A percentile compares a stretch with the other conserved stretches of the same genome.
phyloP scores from a whole-genome alignment of 2,329 filamentous ascomycete genomes.

The Graphiopsis chlorocephala region DNA sequence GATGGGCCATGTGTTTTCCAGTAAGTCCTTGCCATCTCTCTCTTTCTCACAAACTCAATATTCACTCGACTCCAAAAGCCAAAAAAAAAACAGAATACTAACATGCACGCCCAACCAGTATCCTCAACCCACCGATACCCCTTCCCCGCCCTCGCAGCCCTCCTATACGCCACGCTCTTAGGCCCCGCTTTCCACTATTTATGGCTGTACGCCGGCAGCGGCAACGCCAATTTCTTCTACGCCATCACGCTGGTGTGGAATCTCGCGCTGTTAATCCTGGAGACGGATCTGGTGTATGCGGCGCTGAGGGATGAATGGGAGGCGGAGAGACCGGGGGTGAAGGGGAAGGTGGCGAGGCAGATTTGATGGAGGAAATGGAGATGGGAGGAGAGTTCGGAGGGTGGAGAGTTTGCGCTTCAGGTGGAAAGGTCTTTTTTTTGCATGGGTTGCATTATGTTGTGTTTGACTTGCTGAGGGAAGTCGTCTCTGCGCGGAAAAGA shows the following conservation, averaged over 20 bases:
- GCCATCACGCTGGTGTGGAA: constrained; percentile 99
- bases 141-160: constrained; percentile 76
- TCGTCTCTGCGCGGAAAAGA: too few relatives aligned
- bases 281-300: constrained; percentile 86
- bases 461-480: too few relatives aligned
- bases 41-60: neutral
- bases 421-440: neutral
- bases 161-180: constrained; percentile 83
- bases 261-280: constrained; percentile 77
- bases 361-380: constrained; percentile 60
- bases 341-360: constrained; percentile 81
- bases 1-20: constrained; percentile 80
- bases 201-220: constrained; percentile 97
- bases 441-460: too few relatives aligned
- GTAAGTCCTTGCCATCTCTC: constrained; percentile 42
- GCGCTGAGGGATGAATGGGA: constrained; percentile 92
- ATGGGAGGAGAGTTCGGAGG: neutral
- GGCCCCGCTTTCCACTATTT: constrained; percentile 95
- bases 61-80: too few relatives aligned
- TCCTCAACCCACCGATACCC: constrained; percentile 72
- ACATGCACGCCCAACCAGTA: too few relatives aligned
- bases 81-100: too few relatives aligned
- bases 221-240: constrained; percentile 99
- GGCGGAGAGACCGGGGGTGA: constrained; percentile 83
- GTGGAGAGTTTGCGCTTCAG: too few relatives aligned